Evolutionary conservation across 305 asterid genomes (phyloP).

Genomic region (Solanum hybrid): DNA sequence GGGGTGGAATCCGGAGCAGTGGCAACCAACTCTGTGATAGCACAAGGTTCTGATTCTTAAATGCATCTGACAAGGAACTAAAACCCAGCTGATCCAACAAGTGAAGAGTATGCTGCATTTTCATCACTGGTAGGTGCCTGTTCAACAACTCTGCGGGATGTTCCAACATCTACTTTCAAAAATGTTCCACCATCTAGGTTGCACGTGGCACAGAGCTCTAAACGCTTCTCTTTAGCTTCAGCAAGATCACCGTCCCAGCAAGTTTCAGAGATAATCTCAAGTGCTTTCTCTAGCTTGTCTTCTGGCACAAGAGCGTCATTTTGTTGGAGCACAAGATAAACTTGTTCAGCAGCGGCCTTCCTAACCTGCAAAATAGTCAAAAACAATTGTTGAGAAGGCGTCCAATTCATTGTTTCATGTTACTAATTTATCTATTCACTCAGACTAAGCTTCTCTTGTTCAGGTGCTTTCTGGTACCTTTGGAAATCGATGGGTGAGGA

Average conservation of each 20-base stretch:
- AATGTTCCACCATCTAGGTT: conserved; percentile 33
- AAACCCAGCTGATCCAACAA: conserved; percentile 91
- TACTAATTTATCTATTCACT: neutral
- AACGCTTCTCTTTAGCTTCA: conserved; percentile 62
- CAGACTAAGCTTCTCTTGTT: neutral
- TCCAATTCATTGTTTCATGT: neutral
- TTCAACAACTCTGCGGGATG: conserved; percentile 15
- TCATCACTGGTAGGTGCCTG: conserved; percentile 48
- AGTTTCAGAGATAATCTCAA: conserved; percentile 67
- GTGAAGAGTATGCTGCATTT: conserved; percentile 72
- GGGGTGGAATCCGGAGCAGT: neutral
- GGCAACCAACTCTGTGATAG: neutral
- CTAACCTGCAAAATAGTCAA: conserved; percentile 45
- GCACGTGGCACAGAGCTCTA: conserved; percentile 43
- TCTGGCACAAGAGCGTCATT: conserved; percentile 49
- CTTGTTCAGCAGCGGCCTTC: conserved; percentile 78
- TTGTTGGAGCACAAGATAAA: conserved; percentile 66
- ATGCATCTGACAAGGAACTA: conserved; percentile 19
- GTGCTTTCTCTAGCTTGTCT: conserved; percentile 52
- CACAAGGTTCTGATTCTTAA: neutral
- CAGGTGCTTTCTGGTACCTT: conserved; percentile 35
- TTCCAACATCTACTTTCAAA: conserved; percentile 10
- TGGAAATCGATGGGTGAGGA: conserved; percentile 78
- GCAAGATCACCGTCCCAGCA: conserved; percentile 88
- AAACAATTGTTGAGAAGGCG: neutral